These are phyloP conservation scores for Boletus sensibilis DNA, from an alignment of 768 basidiomycete genomes.

Conservation along the genomic window DNA sequence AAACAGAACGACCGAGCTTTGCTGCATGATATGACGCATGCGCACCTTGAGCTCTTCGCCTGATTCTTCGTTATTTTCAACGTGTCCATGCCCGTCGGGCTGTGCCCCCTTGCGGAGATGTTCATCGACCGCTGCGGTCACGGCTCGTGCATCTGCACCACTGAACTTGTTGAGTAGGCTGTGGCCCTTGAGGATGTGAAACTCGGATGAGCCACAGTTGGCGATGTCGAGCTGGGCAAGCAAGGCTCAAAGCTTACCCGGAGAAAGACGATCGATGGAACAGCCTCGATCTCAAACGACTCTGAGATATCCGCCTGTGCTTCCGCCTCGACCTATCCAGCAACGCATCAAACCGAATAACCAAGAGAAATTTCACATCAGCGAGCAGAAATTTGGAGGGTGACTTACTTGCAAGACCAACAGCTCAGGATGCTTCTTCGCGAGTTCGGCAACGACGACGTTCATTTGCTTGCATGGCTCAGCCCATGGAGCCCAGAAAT, in stretches of 20 bases:
- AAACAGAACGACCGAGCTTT: constrained; percentile 78
- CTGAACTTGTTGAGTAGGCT: constrained; percentile 73
- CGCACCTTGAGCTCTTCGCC: constrained; percentile 65
- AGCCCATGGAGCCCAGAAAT: constrained; percentile 95
- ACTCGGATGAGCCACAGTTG: neutral
- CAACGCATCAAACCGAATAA: neutral
- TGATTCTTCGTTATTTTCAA: constrained; percentile 47
- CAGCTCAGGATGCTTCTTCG: constrained; percentile 64
- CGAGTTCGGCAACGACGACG: constrained; percentile 67
- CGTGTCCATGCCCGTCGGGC: neutral
- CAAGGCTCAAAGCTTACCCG: constrained; percentile 47
- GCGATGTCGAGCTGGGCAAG: neutral
- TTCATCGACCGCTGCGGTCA: constrained; percentile 60
- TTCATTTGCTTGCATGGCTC: constrained; percentile 91
- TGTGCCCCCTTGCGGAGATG: constrained; percentile 40
- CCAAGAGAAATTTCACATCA: neutral
- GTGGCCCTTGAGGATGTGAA: constrained; percentile 64
- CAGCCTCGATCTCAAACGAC: constrained; percentile 87
- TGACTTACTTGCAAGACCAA: constrained; percentile 72
- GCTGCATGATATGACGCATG: constrained; percentile 71
- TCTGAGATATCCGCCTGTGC: constrained; percentile 80
- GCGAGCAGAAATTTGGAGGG: neutral
- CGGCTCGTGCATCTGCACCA: constrained; percentile 72
- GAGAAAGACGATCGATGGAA: constrained; percentile 82
- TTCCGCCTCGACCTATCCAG: constrained; percentile 79